These are phyloP conservation scores for Trichophyton mentagrophytes DNA, from an alignment of 2,329 filamentous ascomycete species.

Conservation along the genomic window DNA sequence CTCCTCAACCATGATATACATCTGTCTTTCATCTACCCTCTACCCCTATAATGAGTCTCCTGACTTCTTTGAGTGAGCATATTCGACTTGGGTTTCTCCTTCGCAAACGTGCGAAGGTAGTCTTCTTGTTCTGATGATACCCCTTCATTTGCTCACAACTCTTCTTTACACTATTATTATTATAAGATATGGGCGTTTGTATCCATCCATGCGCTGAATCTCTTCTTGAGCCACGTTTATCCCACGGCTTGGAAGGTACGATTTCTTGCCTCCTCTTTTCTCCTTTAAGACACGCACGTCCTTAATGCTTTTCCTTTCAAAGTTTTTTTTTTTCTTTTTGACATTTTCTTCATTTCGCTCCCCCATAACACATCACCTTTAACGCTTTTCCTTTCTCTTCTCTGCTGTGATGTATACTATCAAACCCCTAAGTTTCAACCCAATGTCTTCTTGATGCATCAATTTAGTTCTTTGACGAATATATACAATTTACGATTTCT, in stretches of 20 bases:
- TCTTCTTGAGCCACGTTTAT: not conserved
- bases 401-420: not conserved
- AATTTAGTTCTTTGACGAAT: not conserved
- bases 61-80: not conserved
- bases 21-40: not conserved
- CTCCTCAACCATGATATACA: not conserved
- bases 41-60: not conserved
- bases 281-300: not conserved
- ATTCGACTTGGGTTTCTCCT: not conserved
- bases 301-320: constrained; percentile 21
- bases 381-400: constrained; percentile 18
- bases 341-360: constrained; percentile 11
- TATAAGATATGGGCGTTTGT: constrained; percentile 2
- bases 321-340: constrained; percentile 15
- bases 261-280: not conserved
- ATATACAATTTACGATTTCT: constrained; percentile 1
- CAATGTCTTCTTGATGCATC: not conserved
- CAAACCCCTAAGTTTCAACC: not conserved
- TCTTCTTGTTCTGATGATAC: constrained; percentile 4
- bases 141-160: not conserved
- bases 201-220: not conserved
- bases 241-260: not conserved
- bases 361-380: constrained; percentile 9
- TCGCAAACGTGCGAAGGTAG: not conserved
- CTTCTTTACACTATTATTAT: constrained; percentile 1